Evolutionary conservation across 1,284 basidiomycete genomes (phyloP).

Genomic region (Ceratobasidium sp.): DNA sequence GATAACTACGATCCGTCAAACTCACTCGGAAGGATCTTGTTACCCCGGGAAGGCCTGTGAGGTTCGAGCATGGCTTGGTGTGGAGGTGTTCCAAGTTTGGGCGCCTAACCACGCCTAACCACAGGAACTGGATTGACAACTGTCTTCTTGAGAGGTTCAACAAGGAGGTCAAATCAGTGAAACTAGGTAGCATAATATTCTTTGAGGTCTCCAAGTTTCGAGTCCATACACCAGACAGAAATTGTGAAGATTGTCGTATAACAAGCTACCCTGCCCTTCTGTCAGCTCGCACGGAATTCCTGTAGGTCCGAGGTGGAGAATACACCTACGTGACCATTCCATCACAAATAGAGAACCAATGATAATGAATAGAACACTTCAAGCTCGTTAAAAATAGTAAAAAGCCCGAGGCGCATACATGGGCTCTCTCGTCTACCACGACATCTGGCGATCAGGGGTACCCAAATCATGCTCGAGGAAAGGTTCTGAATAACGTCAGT

Average conservation of each 20-base stretch:
- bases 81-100: too few species aligned
- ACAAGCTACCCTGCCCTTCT: too few species aligned
- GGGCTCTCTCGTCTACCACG: neutral
- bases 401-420: neutral
- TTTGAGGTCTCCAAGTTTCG: too few species aligned
- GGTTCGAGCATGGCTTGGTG: too few species aligned
- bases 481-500: too few species aligned
- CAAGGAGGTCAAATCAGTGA: neutral
- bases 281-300: too few species aligned
- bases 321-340: too few species aligned
- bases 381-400: neutral
- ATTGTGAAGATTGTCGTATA: too few species aligned
- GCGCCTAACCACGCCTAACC: neutral
- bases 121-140: neutral
- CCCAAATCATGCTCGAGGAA: too few species aligned
- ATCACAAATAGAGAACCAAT: neutral
- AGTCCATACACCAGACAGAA: too few species aligned
- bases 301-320: too few species aligned
- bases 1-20: neutral
- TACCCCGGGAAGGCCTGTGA: neutral
- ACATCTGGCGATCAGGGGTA: too few species aligned
- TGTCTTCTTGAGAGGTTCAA: neutral
- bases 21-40: slow-evolving; percentile 5
- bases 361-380: neutral
- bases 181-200: neutral